phyloP scores from a whole-genome alignment of 345 rosid species.

The Zanthoxylum bungeanum region DNA sequence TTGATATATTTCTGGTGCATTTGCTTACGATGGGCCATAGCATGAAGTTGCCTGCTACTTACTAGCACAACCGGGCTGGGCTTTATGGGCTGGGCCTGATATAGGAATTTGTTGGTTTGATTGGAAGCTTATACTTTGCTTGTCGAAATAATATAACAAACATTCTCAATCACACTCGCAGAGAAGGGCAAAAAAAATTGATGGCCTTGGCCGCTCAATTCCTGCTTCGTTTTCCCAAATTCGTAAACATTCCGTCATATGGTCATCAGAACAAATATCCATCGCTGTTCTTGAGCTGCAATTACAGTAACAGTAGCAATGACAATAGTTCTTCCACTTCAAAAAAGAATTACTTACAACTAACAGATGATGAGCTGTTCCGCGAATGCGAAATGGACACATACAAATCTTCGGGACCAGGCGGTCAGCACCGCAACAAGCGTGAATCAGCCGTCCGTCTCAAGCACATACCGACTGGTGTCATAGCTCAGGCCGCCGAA shows the following conservation, averaged over 20 bases:
- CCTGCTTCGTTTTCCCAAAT: not conserved
- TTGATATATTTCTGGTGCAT: too few relatives aligned
- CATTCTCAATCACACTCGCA: not conserved
- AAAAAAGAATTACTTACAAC: slow-evolving; percentile 38
- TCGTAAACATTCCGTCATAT: not conserved
- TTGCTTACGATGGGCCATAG: too few relatives aligned
- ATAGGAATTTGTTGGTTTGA: not conserved
- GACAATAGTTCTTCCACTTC: not conserved
- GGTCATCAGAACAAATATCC: not conserved
- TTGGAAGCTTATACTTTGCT: not conserved
- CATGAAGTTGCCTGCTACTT: too few relatives aligned
- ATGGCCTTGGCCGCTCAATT: slow-evolving; percentile 15
- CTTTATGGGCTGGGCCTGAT: not conserved
- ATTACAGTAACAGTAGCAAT: not conserved
- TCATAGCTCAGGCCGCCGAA: slow-evolving; percentile 81
- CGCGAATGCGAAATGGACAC: slow-evolving; percentile 68
- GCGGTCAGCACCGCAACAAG: slow-evolving; percentile 97
- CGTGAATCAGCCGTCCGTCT: slow-evolving; percentile 91
- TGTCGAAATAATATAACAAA: too few relatives aligned
- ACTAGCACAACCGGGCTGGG: not conserved
- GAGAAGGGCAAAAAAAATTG: not conserved
- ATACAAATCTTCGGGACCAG: slow-evolving; percentile 81
- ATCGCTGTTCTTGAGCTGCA: not conserved
- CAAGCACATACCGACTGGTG: slow-evolving; percentile 82
- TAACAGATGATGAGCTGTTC: slow-evolving; percentile 72